Evolutionary conservation across 1,139 yeast species (phyloP).

Genomic region (Nakaseomyces sp.): DNA sequence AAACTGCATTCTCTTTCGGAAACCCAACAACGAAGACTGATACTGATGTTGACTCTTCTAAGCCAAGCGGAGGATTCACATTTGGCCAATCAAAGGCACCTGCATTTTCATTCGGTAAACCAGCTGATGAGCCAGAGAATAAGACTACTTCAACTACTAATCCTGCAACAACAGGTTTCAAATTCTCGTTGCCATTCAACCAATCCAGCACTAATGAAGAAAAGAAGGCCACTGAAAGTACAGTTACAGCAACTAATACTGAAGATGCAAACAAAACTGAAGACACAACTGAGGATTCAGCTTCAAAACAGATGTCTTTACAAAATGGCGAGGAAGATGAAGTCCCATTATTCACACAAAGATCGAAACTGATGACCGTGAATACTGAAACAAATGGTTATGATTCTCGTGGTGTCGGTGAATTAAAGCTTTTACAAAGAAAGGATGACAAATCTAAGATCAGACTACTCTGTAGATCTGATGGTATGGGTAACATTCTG

Average conservation of each 20-base stretch:
- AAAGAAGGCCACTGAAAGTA: conserved; percentile 20
- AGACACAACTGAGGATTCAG: conserved; percentile 40
- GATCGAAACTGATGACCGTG: conserved; percentile 63
- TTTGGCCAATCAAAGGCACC: conserved; percentile 16
- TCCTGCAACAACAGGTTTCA: conserved; percentile 22
- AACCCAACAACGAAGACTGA: conserved; percentile 11
- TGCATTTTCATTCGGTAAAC: conserved; percentile 28
- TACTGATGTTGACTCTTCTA: conserved; percentile 7
- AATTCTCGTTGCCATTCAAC: conserved; percentile 28
- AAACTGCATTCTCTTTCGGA: conserved; percentile 27
- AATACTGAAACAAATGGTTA: conserved; percentile 45
- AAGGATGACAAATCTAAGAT: conserved; percentile 47
- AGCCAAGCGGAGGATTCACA: conserved; percentile 8
- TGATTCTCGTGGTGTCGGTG: conserved; percentile 69
- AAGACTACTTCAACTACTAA: not conserved
- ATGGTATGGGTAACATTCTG: conserved; percentile 76
- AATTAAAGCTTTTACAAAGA: conserved; percentile 59
- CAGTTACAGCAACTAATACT: not conserved
- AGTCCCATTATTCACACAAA: conserved; percentile 50
- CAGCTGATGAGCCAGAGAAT: not conserved
- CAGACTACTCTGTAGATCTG: conserved; percentile 75
- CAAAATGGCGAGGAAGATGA: conserved; percentile 87
- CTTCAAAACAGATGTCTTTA: conserved; percentile 38
- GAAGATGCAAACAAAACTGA: conserved; percentile 41
- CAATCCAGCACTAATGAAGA: conserved; percentile 11